Base-by-base conservation (phyloP, 129 eudicot species). In the Flaveria sonorensis region DNA sequence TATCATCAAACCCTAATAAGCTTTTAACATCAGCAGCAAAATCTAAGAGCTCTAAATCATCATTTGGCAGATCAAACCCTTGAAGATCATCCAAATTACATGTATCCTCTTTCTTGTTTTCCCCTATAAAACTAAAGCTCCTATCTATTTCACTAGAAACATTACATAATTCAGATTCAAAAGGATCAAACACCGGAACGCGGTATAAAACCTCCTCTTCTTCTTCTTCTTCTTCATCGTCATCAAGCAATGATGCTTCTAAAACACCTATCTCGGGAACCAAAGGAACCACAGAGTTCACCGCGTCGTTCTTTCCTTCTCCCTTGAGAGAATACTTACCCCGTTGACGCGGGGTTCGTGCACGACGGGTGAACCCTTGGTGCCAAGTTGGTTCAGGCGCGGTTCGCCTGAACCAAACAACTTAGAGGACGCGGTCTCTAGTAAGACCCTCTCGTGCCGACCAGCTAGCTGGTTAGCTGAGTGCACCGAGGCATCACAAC, bases 381-480 rank as follows among this genome's bases (percentile, higher is more conserved):
- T 87, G 96, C 98, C 98, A 92, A 3, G 93, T 61, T 14, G 97
- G 97, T 23, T 61, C 76, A 5, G 55, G 69, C 13, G 72, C 24
- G 0, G 40, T 3, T 18, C 10, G 36, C 63, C n/a, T 2, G 69
- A 46, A 20, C 80, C 82, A 36, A n/a, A 64, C 6, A 62, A 19
- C 71, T 84, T 86, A 79, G 15, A 75, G 24, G 92, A 74, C 16
- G 85, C 77, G 1, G 81, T 77, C 59, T 80, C 87, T 2, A 90
- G 84, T 8, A 89, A 83, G 36, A 93, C 90, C 55, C 98, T 69
- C 62, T 93, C 88, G 32, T 93, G 98, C 9, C 93, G 76, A 24
- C 96, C 73, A 3, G 98, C 98, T 77, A 93, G 64, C 82, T 85
- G 95, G 82, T 93, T 93, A 15, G 97, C 97, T 10, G 90, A 87